Conservation (phyloP, 2,329 filamentous ascomycete species). For the Venturia nashicola region DNA sequence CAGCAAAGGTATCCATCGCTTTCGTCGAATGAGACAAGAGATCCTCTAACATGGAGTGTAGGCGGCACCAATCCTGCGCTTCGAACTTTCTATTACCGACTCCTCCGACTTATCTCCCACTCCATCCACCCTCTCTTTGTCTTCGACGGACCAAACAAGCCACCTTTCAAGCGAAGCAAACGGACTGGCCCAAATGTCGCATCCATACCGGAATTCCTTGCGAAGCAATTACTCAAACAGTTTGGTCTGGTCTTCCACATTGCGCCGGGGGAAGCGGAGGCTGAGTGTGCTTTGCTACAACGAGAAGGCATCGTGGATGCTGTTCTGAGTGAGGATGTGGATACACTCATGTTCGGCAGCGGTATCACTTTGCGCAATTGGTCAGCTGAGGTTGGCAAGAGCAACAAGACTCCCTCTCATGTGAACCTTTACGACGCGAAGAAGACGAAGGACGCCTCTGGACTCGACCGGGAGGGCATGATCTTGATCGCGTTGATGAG, state of each 20-base stretch:
- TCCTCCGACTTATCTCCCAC: conserved; percentile 61
- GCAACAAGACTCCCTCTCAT: conserved; percentile 61
- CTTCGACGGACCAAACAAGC: conserved; percentile 78
- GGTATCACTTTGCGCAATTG: conserved; percentile 68
- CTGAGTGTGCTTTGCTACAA: conserved; percentile 84
- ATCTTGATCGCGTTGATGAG: conserved; percentile 89
- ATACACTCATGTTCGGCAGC: conserved; percentile 95
- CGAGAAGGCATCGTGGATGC: conserved; percentile 75
- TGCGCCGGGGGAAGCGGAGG: conserved; percentile 90
- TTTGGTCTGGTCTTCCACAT: conserved; percentile 79
- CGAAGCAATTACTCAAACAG: conserved; percentile 69
- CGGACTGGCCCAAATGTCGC: conserved; percentile 50
- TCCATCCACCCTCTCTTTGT: conserved; percentile 84
- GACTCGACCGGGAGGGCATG: conserved; percentile 81
- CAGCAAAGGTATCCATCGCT: conserved; percentile 44
- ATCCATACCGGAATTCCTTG: conserved; percentile 57
- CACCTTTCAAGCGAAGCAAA: conserved; percentile 80
- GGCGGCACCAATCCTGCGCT: conserved; percentile 83
- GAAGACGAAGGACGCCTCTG: conserved; percentile 41
- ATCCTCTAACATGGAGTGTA: conserved; percentile 17
- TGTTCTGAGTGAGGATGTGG: conserved; percentile 90
- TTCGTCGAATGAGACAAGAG: too few relatives aligned
- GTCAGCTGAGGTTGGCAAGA: conserved; percentile 52
- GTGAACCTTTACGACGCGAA: conserved; percentile 66
- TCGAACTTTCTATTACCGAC: conserved; percentile 83